Evolutionary conservation across 139 green algal species (phyloP), one percentile per base, ranked within the genome.

Genomic region (Pleodorina starrii): DNA sequence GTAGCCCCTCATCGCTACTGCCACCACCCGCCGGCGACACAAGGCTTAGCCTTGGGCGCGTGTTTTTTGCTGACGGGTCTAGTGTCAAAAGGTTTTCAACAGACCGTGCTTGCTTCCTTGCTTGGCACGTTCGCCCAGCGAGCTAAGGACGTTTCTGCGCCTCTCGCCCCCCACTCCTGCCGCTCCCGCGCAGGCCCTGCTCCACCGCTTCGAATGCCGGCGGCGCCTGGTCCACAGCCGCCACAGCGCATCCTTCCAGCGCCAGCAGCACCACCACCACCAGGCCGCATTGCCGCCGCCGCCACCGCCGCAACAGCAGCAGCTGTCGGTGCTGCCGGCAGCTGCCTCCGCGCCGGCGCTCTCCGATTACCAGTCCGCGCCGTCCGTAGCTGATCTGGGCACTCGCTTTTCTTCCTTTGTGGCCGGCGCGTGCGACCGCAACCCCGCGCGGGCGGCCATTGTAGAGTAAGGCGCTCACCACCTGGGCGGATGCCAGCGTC

Each of bases 161-260:
- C n/a, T n/a, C n/a, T n/a, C n/a, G n/a, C n/a, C n/a, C n/a, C n/a
- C n/a, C n/a, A n/a, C n/a, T n/a, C n/a, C n/a, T n/a, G n/a, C 19
- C 35, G 17, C 9, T 77, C 69, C 35, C 69, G 35, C 35, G 12
- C 82, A 88, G 82, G 83, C 68, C 16, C 84, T 89, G 69, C 68
- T 89, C 23, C 32, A 83, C 48, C 68, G 69, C 48, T 89, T 89
- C 50, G 84, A 89, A 38, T 36, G 36, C 69, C 69, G 84, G 7
- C 69, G 84, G 5, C 84, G 48, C 27, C 84, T 89, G 36, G 84
- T 89, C 48, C 84, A 89, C 84, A 74, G 7, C 69, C 69, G 69
- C 50, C 40, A 51, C 72, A 5, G 40, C 27, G 40, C 32, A 1
- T 12, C 35, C 32, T 42, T 46, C 7, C 76, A 84, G n/a, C 50